Evolutionary conservation across 1,284 basidiomycete species (phyloP).

Genomic region (Sanghuangporus weigelae): DNA sequence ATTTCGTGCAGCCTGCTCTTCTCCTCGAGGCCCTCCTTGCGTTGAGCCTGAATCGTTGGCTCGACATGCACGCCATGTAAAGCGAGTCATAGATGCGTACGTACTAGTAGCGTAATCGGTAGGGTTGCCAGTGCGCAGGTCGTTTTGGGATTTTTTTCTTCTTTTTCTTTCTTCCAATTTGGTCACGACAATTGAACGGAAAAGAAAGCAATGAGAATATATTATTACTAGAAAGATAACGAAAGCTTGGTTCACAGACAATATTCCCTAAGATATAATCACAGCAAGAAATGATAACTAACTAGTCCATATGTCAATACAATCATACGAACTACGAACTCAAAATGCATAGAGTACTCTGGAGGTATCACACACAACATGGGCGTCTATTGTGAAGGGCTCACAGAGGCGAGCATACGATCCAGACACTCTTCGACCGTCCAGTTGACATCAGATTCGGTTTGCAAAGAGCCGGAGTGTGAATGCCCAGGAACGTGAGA

Average conservation of each 20-base stretch:
- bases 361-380: background rate
- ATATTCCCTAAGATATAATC: background rate
- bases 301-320: conserved; percentile 3
- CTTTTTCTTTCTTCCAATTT: background rate
- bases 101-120: background rate
- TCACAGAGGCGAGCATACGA: conserved; percentile 61
- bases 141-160: background rate
- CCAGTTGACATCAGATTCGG: conserved; percentile 58
- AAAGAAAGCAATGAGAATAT: background rate
- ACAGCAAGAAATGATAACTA: background rate
- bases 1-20: conserved; percentile 52
- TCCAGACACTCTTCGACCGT: conserved; percentile 72
- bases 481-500: conserved; percentile 40
- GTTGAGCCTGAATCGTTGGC: conserved; percentile 67
- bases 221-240: background rate
- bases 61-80: conserved; percentile 42
- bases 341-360: background rate
- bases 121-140: too few species aligned
- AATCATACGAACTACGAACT: background rate
- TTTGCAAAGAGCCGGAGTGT: conserved; percentile 51
- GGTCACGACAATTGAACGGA: background rate
- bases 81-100: background rate
- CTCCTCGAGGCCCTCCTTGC: conserved; percentile 60
- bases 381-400: conserved; percentile 21
- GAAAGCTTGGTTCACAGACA: background rate